Conservation (phyloP, 768 basidiomycete genomes). For the Lyophyllum semitale region DNA sequence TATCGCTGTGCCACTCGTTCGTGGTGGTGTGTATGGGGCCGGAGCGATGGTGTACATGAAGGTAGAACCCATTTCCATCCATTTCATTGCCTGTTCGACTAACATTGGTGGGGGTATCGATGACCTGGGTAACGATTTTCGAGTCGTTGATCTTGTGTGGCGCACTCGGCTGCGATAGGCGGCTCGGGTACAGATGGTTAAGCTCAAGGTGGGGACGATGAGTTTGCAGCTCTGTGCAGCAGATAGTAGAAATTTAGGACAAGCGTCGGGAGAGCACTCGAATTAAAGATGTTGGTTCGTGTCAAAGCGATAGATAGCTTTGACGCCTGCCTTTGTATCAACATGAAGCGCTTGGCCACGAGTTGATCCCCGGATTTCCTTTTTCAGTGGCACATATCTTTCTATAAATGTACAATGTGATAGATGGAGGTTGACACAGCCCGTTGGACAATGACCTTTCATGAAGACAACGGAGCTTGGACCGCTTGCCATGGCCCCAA, state of each 20-base stretch:
- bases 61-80: not conserved
- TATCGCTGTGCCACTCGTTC: not conserved
- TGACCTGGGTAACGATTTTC: not conserved
- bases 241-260: not conserved
- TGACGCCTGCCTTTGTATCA: constrained; percentile 5
- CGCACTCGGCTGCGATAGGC: constrained; percentile 1
- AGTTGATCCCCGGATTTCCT: constrained; percentile 3
- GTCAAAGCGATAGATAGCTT: constrained; percentile 1
- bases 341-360: not conserved
- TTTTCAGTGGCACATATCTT: not conserved
- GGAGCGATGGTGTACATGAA: not conserved
- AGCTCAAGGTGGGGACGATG: not conserved
- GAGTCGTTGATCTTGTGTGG: constrained; percentile 5
- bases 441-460: not conserved
- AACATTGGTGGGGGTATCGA: not conserved
- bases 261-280: not conserved
- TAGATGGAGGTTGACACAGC: not conserved
- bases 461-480: not conserved
- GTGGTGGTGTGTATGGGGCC: not conserved
- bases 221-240: not conserved
- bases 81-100: not conserved
- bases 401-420: not conserved
- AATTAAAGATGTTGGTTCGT: not conserved
- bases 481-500: not conserved
- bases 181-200: not conserved